phyloP scores from a whole-genome alignment of 805 yeast genomes.

The Wickerhamomyces strasburgensis region DNA sequence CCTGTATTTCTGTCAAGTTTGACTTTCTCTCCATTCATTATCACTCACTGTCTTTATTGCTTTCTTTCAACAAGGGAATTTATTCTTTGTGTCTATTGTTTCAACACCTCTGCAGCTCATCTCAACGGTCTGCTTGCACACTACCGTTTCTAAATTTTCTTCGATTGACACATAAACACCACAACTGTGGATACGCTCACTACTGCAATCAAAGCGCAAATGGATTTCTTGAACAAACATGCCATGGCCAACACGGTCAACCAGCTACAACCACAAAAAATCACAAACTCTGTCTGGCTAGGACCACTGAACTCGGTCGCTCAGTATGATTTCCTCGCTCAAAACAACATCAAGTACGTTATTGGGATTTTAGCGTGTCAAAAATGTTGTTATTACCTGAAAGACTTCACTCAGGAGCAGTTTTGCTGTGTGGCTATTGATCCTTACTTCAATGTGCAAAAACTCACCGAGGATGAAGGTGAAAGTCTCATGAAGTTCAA shows the following conservation, averaged over 20 bases:
- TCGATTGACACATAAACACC: background rate
- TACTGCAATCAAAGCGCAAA: background rate
- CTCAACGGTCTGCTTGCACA: no score
- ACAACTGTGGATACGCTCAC: background rate
- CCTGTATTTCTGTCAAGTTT: no score
- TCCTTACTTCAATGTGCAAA: constrained; percentile 29
- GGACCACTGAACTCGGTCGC: constrained; percentile 43
- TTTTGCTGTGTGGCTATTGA: constrained; percentile 30
- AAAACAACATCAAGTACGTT: constrained; percentile 36
- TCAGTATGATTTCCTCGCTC: constrained; percentile 31
- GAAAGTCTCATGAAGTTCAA: constrained; percentile 24
- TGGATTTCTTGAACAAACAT: constrained; percentile 24
- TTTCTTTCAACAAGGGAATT: no score
- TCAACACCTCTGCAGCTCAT: no score
- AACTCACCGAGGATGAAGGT: constrained; percentile 25
- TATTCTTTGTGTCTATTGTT: no score
- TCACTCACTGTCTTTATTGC: no score
- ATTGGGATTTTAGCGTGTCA: constrained; percentile 32
- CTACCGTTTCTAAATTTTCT: no score
- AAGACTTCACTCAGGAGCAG: constrained; percentile 23
- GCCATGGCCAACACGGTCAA: constrained; percentile 22
- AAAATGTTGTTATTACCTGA: constrained; percentile 27
- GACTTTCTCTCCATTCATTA: no score
- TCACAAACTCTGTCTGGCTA: constrained; percentile 37
- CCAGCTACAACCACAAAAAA: constrained; percentile 35